Evolutionary conservation across 2,329 filamentous ascomycete species (phyloP), one percentile per base, ranked within the genome.

Genomic region (Penicillium vulpinum): DNA sequence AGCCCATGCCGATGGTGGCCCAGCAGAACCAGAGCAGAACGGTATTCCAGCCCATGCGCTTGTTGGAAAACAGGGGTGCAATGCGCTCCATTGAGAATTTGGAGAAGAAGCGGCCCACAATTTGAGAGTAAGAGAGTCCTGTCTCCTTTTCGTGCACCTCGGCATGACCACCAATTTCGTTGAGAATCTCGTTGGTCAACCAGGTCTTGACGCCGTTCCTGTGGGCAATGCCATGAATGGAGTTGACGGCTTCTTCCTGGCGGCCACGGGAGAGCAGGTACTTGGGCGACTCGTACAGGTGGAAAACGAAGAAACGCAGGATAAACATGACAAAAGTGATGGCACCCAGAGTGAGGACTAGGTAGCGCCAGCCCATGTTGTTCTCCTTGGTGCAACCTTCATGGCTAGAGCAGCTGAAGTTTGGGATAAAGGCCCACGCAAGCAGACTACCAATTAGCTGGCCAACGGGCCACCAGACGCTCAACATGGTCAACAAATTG

Each of bases 201-300:
- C 88, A 91, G 0, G 88, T 91, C 71, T 85, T 88, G 33, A 70
- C 63, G 57, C 75, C 79, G 75, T 93, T 92, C 65, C 86, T 83
- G 67, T 83, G 82, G 1, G 91, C 90, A 58, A 95, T 86, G 6
- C 87, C 88, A 61, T 92, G 89, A 7, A 95, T 84, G 1, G 91
- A 88, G 1, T 86, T 88, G 2, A 95, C 89, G 2, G 91, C 91
- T 70, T 94, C 90, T 16, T 84, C 77, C 72, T 94, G 88, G 7
- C 89, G 84, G 29, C 90, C 89, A 21, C 85, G 82, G 21, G 87
- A 88, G 7, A 95, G 83, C 15, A 95, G 80, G 68, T 86, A 95
- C 70, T 94, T 94, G 33, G 91, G 91, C 7, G 91, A 94, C 70
- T 96, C 91, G 70, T 89, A 90, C 13, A 95, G 82, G 58, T 88